Base-by-base conservation (phyloP, 2,329 filamentous ascomycete species). In the Fusarium siculi region DNA sequence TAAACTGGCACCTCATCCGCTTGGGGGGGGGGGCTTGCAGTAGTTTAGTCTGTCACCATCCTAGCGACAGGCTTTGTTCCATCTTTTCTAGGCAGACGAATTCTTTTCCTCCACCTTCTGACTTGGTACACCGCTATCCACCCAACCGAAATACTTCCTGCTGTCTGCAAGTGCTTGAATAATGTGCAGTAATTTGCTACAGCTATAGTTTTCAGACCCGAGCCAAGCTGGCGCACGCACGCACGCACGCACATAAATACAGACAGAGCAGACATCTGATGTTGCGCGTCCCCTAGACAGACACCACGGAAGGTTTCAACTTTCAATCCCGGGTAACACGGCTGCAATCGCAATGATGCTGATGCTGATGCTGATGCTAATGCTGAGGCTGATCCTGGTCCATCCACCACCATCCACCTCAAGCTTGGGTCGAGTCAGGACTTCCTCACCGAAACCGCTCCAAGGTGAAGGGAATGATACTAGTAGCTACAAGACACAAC, bases 41-140 rank as follows among this genome's bases (percentile, higher is more conserved):
- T 75, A 75, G 67, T 46, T 40, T 40, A 50, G 37, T 36, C 44
- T 59, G 66, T 50, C 56, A 58, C 65, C 58, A 53, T 28, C 66
- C 34, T 32, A 25, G 15, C 30, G 10, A n/a, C 36, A 34, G 25
- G 25, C 39, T 65, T 49, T 42, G 63, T 68, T 63, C 52, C 59
- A 75, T 72, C 56, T 68, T 68, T 56, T 65, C 56, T 70, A 76
- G 75, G 75, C 75, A 77, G 75, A 77, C 61, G 49, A 59, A 74
- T 77, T 75, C 57, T 72, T 47, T 58, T 42, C 47, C 59, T 58
- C 52, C 60, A 56, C 55, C 28, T 58, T 60, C 44, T 60, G 19
- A 34, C 16, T 50, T 23, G 16, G 50, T 67, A 67, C 53, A 67
- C 64, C 64, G 63, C 64, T 23, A 32, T 61, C 53, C 30, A 36